These are phyloP conservation scores for Hypoxylon sp. DNA, from an alignment of 2,329 filamentous ascomycete species.

Conservation along the genomic window DNA sequence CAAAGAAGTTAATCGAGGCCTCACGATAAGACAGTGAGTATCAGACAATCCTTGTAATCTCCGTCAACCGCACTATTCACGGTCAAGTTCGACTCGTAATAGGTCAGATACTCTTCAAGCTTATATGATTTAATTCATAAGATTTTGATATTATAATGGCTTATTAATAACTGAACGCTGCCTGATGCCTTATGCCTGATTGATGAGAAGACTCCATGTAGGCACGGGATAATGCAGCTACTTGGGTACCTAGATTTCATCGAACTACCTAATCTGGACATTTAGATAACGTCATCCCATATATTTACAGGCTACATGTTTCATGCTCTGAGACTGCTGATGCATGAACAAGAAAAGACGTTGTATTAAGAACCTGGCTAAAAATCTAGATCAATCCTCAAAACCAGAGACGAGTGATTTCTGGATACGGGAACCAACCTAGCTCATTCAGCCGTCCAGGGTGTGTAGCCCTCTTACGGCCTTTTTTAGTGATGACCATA, in stretches of 20 bases:
- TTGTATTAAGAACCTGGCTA: not conserved
- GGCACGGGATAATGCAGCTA: not conserved
- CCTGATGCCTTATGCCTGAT: not conserved
- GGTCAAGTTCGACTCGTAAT: not conserved
- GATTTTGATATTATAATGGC: not conserved
- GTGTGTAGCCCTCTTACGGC: not conserved
- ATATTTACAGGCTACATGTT: not conserved
- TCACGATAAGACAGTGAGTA: not conserved
- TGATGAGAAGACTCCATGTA: not conserved
- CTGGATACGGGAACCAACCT: not conserved
- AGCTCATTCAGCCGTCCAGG: not conserved
- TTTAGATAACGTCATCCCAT: not conserved
- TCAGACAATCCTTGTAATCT: not conserved
- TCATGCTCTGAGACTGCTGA: not conserved
- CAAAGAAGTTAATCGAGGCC: not conserved
- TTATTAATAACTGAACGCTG: not conserved
- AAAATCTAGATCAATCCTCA: constrained; percentile 1
- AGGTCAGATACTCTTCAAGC: not conserved
- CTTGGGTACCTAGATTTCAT: not conserved
- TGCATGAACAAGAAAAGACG: not conserved
- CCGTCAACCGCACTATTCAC: not conserved
- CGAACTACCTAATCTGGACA: not conserved
- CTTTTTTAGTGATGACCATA: not conserved
- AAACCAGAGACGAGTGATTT: not conserved
- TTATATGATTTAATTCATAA: not conserved